Conservation (phyloP, 2,329 filamentous ascomycete genomes). For the Cladosporium halotolerans region DNA sequence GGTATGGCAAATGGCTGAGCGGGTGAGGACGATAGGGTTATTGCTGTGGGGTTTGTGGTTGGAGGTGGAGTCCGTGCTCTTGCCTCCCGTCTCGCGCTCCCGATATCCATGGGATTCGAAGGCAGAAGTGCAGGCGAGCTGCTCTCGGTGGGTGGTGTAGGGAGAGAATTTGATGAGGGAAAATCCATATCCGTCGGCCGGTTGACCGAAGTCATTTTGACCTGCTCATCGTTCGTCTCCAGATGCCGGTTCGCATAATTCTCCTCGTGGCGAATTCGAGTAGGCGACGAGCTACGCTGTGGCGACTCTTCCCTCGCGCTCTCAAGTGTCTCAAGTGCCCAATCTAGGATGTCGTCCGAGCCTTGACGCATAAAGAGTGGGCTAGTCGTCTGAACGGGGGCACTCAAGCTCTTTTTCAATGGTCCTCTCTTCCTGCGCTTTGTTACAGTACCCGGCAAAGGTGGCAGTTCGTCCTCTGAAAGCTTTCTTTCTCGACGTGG, state of each 20-base stretch:
- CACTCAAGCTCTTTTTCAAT: conserved; percentile 26
- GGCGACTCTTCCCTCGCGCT: too few relatives aligned
- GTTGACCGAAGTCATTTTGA: too few relatives aligned
- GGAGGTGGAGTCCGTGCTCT: not conserved
- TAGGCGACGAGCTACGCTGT: too few relatives aligned
- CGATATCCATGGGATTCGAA: not conserved
- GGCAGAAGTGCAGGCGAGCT: not conserved
- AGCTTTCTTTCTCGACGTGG: not conserved
- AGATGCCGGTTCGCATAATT: too few relatives aligned
- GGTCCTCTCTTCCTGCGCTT: conserved; percentile 25
- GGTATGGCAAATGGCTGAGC: too few relatives aligned
- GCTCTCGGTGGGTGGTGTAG: not conserved
- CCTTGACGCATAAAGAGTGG: not conserved
- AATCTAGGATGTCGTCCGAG: too few relatives aligned
- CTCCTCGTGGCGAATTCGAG: too few relatives aligned
- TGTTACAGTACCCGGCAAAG: conserved; percentile 28
- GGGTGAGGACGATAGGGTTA: conserved; percentile 1
- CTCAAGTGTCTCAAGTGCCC: too few relatives aligned
- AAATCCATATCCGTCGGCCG: not conserved
- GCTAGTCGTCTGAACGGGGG: conserved; percentile 16
- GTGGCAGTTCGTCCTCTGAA: conserved; percentile 9
- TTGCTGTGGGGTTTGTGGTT: not conserved
- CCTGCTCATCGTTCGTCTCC: too few relatives aligned
- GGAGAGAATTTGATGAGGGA: not conserved
- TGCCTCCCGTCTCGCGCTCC: not conserved